phyloP scores from a whole-genome alignment of 208 protist species.

The Dictyostelium gargantuum region DNA sequence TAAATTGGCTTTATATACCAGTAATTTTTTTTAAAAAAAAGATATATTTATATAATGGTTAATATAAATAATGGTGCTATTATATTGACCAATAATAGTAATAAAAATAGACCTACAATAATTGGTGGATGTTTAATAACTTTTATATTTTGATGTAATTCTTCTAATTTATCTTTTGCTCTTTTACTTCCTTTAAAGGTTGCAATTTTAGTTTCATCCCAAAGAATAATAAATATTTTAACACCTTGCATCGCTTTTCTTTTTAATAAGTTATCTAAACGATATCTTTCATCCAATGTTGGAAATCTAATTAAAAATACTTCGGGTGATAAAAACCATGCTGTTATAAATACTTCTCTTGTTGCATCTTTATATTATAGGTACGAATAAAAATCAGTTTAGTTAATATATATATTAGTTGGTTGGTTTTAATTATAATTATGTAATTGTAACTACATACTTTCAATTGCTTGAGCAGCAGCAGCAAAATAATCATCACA shows the following conservation, averaged over 20 bases:
- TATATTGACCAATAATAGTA: too few species aligned
- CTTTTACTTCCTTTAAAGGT: constrained; percentile 46
- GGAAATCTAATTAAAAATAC: constrained; percentile 35
- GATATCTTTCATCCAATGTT: constrained; percentile 2
- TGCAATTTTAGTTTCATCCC: constrained; percentile 80
- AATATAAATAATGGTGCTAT: constrained; percentile 34
- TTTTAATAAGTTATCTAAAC: constrained; percentile 69
- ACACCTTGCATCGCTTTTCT: constrained; percentile 72
- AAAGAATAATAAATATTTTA: constrained; percentile 75
- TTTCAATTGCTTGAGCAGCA: constrained; percentile 52
- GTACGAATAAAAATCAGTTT: constrained; percentile 17
- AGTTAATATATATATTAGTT: background rate
- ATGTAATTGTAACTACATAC: background rate
- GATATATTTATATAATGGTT: background rate
- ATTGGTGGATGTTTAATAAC: constrained; percentile 72
- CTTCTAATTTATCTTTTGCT: constrained; percentile 53
- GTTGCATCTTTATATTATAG: constrained; percentile 11
- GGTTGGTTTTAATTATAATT: background rate
- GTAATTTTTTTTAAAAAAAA: background rate
- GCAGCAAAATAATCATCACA: constrained; percentile 58
- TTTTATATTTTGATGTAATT: constrained; percentile 71
- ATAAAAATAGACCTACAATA: constrained; percentile 9
- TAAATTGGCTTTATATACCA: constrained; percentile 1
- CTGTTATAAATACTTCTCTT: constrained; percentile 62
- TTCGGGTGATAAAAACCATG: constrained; percentile 52